Percentiles rank a stretch among this genome's conserved stretches.
Evolutionary conservation across 2,329 filamentous ascomycete genomes (phyloP).

Genomic region (Pestalotiopsis sp.): DNA sequence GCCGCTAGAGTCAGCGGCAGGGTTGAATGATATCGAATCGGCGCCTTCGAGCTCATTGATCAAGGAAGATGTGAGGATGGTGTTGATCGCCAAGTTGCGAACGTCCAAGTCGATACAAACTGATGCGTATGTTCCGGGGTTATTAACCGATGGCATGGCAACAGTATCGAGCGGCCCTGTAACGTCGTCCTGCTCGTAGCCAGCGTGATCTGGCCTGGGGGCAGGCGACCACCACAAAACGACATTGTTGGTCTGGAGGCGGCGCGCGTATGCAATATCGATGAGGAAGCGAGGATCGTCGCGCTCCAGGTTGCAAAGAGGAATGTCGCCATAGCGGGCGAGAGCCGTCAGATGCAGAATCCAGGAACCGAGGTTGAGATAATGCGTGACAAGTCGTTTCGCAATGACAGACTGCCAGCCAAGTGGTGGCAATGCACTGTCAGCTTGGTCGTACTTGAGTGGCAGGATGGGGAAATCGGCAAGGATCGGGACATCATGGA

Average conservation of each 20-base stretch:
- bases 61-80: conserved; percentile 91
- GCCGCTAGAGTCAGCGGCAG: conserved; percentile 63
- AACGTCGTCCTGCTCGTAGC: conserved; percentile 92
- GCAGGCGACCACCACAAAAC: conserved; percentile 96
- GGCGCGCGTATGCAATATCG: conserved; percentile 89
- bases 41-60: conserved; percentile 95
- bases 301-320: conserved; percentile 90
- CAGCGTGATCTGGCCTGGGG: conserved; percentile 89
- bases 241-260: conserved; percentile 87
- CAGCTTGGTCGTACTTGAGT: conserved; percentile 78
- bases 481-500: conserved; percentile 83
- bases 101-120: conserved; percentile 96
- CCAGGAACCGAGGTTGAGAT: conserved; percentile 92
- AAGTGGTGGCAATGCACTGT: conserved; percentile 85
- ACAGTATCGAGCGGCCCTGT: conserved; percentile 81
- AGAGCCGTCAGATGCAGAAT: conserved; percentile 85
- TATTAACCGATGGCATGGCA: conserved; percentile 91
- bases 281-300: conserved; percentile 96
- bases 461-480: conserved; percentile 83
- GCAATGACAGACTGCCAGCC: conserved; percentile 93
- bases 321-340: conserved; percentile 89
- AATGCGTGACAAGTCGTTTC: conserved; percentile 83
- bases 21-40: conserved; percentile 85
- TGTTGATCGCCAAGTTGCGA: conserved; percentile 95
- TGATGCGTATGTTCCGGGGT: conserved; percentile 89